Percentiles rank a stretch among this genome's conserved stretches.
Evolutionary conservation across 2,329 filamentous ascomycete genomes (phyloP).

Genomic region (Hypoxylon sp.): DNA sequence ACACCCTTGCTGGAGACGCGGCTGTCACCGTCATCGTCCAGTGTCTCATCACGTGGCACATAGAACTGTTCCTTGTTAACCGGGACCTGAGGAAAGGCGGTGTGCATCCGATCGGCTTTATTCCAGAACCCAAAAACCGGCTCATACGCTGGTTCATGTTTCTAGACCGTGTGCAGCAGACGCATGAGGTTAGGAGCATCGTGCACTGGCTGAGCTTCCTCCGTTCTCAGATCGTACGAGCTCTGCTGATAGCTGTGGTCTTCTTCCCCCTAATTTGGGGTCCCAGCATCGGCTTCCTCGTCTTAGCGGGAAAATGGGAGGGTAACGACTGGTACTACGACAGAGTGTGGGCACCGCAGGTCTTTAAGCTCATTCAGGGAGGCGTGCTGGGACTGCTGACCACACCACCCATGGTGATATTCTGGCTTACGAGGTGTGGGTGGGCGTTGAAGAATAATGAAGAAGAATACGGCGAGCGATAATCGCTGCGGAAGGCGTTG

Average conservation of each 20-base stretch:
- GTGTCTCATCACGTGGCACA: slow-evolving; percentile 66
- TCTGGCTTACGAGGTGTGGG: slow-evolving; percentile 67
- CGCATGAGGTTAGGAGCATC: slow-evolving; percentile 50
- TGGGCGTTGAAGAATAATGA: slow-evolving; percentile 58
- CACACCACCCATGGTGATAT: slow-evolving; percentile 64
- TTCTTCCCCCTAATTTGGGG: slow-evolving; percentile 63
- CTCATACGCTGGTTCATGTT: slow-evolving; percentile 63
- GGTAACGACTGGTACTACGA: slow-evolving; percentile 63
- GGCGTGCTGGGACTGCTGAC: slow-evolving; percentile 63
- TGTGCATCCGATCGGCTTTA: slow-evolving; percentile 64
- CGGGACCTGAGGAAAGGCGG: slow-evolving; percentile 62
- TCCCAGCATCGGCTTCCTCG: slow-evolving; percentile 61
- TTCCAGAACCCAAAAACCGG: slow-evolving; percentile 55
- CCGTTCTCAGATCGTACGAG: slow-evolving; percentile 56
- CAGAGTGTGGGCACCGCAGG: slow-evolving; percentile 62
- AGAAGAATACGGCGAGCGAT: slow-evolving; percentile 45
- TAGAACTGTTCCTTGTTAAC: slow-evolving; percentile 65
- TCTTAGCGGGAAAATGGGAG: slow-evolving; percentile 55
- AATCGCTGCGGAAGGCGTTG: slow-evolving; percentile 1
- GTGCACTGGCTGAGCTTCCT: slow-evolving; percentile 56
- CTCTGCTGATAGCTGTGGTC: slow-evolving; percentile 56
- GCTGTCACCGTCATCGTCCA: slow-evolving; percentile 68
- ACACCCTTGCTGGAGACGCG: slow-evolving; percentile 66
- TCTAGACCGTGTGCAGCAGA: slow-evolving; percentile 55
- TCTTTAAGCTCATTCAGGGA: slow-evolving; percentile 67